Evolutionary conservation across 1,284 basidiomycete genomes (phyloP).

Genomic region (Austropuccinia psidii): DNA sequence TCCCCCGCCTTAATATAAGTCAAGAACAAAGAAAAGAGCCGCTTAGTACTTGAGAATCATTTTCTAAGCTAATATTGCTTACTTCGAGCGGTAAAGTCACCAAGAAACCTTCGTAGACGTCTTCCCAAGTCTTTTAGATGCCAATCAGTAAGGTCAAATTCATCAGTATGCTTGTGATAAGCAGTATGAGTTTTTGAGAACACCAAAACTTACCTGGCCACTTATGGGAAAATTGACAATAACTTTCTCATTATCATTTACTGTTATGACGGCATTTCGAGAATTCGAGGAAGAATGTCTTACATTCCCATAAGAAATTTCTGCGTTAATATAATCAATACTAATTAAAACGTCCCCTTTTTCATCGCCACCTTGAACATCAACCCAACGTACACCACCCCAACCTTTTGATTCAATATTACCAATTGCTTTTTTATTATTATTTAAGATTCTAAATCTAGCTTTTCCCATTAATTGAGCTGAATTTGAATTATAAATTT

Average conservation of each 20-base stretch:
- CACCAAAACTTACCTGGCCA: conserved; percentile 21
- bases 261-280: background rate
- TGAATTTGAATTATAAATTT: background rate
- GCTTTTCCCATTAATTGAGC: background rate
- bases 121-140: background rate
- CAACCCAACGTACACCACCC: background rate
- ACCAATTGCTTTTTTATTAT: background rate
- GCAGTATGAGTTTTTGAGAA: background rate
- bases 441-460: background rate
- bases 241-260: conserved; percentile 2
- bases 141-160: background rate
- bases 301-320: background rate
- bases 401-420: background rate
- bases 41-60: background rate
- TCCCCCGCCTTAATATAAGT: background rate
- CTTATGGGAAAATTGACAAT: conserved; percentile 9
- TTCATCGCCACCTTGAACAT: conserved; percentile 2
- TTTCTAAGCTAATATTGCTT: background rate
- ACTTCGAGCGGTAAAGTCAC: background rate
- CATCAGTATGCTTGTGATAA: background rate
- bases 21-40: background rate
- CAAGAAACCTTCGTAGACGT: conserved; percentile 16
- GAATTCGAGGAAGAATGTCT: background rate
- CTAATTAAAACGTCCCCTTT: background rate
- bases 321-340: conserved; percentile 33